These are phyloP conservation scores for Acacia crassicarpa DNA, from an alignment of 306 rosid species.

Conservation along the genomic window DNA sequence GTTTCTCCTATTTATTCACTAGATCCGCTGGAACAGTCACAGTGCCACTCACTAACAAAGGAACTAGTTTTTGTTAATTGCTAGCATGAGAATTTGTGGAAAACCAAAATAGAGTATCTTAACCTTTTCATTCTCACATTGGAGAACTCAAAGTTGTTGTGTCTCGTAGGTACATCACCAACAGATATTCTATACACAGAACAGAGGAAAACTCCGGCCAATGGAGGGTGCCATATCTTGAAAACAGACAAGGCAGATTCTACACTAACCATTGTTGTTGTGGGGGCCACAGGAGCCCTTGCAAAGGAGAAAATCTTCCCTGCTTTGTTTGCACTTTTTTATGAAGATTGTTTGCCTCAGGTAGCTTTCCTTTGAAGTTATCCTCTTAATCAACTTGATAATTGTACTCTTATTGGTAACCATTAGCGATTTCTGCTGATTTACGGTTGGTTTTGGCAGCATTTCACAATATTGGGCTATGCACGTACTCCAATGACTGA, in stretches of 20 bases:
- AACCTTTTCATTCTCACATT: neutral
- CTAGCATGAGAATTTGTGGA: neutral
- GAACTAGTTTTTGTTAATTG: too few relatives aligned
- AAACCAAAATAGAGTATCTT: neutral
- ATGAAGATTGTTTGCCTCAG: conserved; percentile 56
- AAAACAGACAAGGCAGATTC: conserved; percentile 17
- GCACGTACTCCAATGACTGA: conserved; percentile 59
- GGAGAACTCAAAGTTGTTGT: neutral
- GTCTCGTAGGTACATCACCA: conserved; percentile 7
- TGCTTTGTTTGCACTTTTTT: conserved; percentile 65
- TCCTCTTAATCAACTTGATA: neutral
- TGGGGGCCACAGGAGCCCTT: conserved; percentile 73
- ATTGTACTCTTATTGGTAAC: neutral
- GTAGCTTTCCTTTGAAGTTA: conserved; percentile 23
- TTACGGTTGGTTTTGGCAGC: conserved; percentile 34
- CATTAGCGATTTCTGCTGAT: neutral
- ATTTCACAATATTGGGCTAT: conserved; percentile 51
- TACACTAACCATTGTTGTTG: conserved; percentile 52
- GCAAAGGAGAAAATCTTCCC: conserved; percentile 72
- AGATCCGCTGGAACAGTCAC: too few relatives aligned
- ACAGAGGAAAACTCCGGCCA: conserved; percentile 16
- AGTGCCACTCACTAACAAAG: too few relatives aligned
- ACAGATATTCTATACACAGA: conserved; percentile 39
- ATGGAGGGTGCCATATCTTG: conserved; percentile 23
- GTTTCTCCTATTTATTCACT: too few relatives aligned